These are phyloP conservation scores for Houttuynia cordata DNA, from an alignment of 164 flowering plant genomes.

Conservation along the genomic window DNA sequence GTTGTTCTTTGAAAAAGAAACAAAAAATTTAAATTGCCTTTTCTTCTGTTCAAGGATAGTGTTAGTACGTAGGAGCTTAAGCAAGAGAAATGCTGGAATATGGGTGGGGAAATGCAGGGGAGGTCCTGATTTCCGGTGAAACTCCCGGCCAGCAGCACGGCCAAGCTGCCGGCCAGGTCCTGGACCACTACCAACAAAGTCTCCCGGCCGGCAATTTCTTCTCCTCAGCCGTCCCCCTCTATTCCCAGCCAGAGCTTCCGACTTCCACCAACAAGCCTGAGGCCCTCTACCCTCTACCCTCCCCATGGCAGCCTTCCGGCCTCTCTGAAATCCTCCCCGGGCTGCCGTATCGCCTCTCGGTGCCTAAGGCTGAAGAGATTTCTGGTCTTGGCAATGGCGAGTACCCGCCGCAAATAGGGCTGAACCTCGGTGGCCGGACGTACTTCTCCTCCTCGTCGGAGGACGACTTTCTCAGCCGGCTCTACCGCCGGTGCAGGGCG, in stretches of 20 bases:
- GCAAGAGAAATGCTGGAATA: neutral
- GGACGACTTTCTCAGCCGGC: slow-evolving; percentile 63
- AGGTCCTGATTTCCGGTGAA: neutral
- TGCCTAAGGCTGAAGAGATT: slow-evolving; percentile 45
- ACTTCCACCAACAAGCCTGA: too few species aligned
- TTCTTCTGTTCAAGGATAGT: too few species aligned
- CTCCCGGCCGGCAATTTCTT: neutral
- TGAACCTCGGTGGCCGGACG: slow-evolving; percentile 72
- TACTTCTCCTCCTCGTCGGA: slow-evolving; percentile 45
- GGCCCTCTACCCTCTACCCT: neutral
- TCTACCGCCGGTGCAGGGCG: slow-evolving; percentile 54
- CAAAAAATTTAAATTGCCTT: too few species aligned
- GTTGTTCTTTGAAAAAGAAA: too few species aligned
- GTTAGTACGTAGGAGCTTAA: too few species aligned
- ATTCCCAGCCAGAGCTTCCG: neutral
- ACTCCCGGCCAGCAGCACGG: neutral
- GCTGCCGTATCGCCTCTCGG: neutral
- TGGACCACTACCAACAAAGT: neutral
- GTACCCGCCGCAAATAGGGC: slow-evolving; percentile 40
- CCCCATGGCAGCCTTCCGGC: neutral
- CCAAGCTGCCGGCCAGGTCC: neutral
- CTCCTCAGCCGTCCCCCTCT: neutral
- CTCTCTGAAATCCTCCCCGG: neutral
- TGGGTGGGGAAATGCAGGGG: neutral
- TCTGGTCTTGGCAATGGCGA: too few species aligned